A percentile compares a stretch with the other conserved stretches of the same genome.
These are phyloP conservation scores for Annulohypoxylon nitens DNA, from an alignment of 495 filamentous ascomycete genomes.

Conservation along the genomic window DNA sequence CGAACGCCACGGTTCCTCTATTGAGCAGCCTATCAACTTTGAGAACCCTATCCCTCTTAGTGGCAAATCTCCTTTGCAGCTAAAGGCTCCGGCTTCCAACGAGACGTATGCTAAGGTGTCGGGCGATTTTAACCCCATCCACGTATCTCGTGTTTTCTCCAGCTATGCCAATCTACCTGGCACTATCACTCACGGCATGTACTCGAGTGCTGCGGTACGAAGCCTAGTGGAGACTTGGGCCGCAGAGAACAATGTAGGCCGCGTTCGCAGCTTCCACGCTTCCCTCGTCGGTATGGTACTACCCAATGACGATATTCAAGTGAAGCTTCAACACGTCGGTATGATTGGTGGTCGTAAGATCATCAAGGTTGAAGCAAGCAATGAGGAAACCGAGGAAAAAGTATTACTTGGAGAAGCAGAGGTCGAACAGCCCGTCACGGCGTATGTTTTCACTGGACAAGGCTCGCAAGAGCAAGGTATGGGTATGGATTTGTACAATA, in stretches of 20 bases:
- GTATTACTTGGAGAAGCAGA: slow-evolving; percentile 95
- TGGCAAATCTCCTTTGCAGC: slow-evolving; percentile 86
- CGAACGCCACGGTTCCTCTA: slow-evolving; percentile 87
- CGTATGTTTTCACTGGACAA: slow-evolving; percentile 98
- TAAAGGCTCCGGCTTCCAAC: slow-evolving; percentile 95
- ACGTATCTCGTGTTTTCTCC: slow-evolving; percentile 96
- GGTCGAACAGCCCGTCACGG: slow-evolving; percentile 96
- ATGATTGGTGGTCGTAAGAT: slow-evolving; percentile 99
- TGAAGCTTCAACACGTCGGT: slow-evolving; percentile 94
- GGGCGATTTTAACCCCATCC: slow-evolving; percentile 98
- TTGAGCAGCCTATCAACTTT: slow-evolving; percentile 97
- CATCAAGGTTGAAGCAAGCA: slow-evolving; percentile 96
- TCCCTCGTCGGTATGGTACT: slow-evolving; percentile 97
- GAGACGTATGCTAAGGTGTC: slow-evolving; percentile 98
- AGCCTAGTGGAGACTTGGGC: slow-evolving; percentile 99
- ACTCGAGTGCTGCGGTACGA: slow-evolving; percentile 96
- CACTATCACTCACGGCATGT: slow-evolving; percentile 99
- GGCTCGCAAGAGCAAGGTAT: slow-evolving; percentile 99
- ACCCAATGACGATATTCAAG: slow-evolving; percentile 92
- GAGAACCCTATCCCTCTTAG: slow-evolving; percentile 96
- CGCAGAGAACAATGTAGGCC: slow-evolving; percentile 97
- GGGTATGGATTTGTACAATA: slow-evolving; percentile 98
- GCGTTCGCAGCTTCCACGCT: slow-evolving; percentile 96
- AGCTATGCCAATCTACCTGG: slow-evolving; percentile 94
- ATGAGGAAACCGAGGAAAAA: slow-evolving; percentile 94